phyloP scores from a whole-genome alignment of 2,329 filamentous ascomycete species.

The Cladorrhinum sp. region DNA sequence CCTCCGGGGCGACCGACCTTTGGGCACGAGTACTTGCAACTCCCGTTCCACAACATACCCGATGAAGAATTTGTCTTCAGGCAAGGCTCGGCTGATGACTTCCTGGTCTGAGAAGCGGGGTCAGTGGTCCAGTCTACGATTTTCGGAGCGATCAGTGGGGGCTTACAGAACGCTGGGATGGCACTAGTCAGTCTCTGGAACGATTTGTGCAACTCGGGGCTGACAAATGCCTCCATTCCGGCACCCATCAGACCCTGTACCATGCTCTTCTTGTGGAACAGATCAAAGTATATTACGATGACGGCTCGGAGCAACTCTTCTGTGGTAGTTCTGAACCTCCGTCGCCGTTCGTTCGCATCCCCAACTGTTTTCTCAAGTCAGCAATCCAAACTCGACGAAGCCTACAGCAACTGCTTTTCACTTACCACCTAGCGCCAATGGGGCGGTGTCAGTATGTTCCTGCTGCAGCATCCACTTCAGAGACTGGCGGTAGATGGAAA shows the following conservation, averaged over 20 bases:
- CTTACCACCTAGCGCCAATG: conserved; percentile 16
- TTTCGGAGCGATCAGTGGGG: neutral
- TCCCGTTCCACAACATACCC: conserved; percentile 13
- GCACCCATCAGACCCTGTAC: conserved; percentile 16
- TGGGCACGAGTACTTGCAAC: neutral
- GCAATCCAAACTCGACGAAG: neutral
- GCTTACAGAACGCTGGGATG: conserved; percentile 23
- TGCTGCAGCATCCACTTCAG: conserved; percentile 13
- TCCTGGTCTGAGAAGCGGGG: conserved; percentile 11
- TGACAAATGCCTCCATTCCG: conserved; percentile 8
- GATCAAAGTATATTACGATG: conserved; percentile 22
- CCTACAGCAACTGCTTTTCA: neutral
- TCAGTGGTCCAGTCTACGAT: neutral
- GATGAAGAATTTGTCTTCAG: conserved; percentile 14
- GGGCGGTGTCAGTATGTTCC: conserved; percentile 15
- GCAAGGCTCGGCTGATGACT: conserved; percentile 11
- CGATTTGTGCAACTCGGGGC: neutral
- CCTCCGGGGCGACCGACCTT: neutral
- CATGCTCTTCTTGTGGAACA: conserved; percentile 21
- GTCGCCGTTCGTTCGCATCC: conserved; percentile 4
- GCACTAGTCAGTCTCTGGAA: conserved; percentile 12
- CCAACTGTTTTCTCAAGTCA: conserved; percentile 17
- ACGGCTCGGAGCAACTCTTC: conserved; percentile 18
- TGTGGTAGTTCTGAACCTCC: conserved; percentile 20
- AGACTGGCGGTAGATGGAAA: conserved; percentile 25